phyloP scores from a whole-genome alignment of 331 rosid genomes.

The Pyracantha coccinea region DNA sequence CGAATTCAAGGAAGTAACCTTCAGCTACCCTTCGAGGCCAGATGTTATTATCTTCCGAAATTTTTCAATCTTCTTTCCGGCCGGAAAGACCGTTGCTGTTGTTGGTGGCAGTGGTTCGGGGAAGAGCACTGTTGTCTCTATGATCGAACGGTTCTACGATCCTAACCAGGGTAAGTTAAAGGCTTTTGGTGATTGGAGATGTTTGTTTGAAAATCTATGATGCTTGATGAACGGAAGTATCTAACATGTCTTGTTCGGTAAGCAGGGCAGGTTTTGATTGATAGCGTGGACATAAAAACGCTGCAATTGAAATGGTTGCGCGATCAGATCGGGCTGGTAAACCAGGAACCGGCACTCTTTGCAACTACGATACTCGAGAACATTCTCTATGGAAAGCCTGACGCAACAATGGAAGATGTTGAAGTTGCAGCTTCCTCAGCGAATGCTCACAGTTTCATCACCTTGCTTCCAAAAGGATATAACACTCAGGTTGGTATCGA shows the following conservation, averaged over 20 bases:
- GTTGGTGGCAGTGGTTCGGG: constrained; percentile 99
- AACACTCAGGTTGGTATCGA: constrained; percentile 66
- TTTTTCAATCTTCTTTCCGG: constrained; percentile 88
- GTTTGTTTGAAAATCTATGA: neutral
- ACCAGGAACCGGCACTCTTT: constrained; percentile 96
- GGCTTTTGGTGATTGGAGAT: neutral
- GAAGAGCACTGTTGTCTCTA: constrained; percentile 90
- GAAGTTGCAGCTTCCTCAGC: constrained; percentile 89
- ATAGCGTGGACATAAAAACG: constrained; percentile 75
- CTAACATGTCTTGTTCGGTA: constrained; percentile 9
- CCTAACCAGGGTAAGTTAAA: constrained; percentile 70
- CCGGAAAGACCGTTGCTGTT: constrained; percentile 95
- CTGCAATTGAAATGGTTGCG: constrained; percentile 86
- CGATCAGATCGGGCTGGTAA: constrained; percentile 92
- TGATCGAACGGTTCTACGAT: constrained; percentile 96
- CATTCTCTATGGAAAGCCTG: constrained; percentile 86
- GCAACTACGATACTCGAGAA: constrained; percentile 98
- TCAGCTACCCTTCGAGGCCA: constrained; percentile 95
- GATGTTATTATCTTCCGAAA: constrained; percentile 72
- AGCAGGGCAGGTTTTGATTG: constrained; percentile 84
- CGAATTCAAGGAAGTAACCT: constrained; percentile 79
- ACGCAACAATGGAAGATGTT: constrained; percentile 78
- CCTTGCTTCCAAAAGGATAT: constrained; percentile 88
- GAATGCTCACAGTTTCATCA: constrained; percentile 90
- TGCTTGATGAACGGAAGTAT: constrained; percentile 7